Evolutionary conservation across 257 asterid species (phyloP).

Genomic region (Solanum habrochaites): DNA sequence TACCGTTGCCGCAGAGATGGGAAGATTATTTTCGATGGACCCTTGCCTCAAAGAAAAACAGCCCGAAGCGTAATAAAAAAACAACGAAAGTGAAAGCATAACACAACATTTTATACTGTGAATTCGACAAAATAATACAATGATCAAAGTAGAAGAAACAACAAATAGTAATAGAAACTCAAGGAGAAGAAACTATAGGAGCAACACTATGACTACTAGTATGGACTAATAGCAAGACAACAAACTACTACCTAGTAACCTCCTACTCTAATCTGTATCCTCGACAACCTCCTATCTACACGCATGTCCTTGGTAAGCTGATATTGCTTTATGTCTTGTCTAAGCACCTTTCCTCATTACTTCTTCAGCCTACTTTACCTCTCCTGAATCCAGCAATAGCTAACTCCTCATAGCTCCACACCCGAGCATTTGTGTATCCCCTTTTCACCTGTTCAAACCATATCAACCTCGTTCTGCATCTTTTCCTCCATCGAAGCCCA

Average conservation of each 20-base stretch:
- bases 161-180: not conserved
- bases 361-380: not conserved
- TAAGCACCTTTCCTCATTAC: not conserved
- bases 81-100: not conserved
- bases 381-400: not conserved
- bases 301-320: not conserved
- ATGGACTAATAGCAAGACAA: not conserved
- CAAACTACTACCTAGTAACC: not conserved
- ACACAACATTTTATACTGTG: not conserved
- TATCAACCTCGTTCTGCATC: not conserved
- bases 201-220: not conserved
- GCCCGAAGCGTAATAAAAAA: not conserved
- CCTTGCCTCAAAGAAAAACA: not conserved
- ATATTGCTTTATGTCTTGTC: not conserved
- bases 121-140: not conserved
- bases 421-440: not conserved
- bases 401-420: not conserved
- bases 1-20: not conserved
- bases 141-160: not conserved
- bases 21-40: not conserved
- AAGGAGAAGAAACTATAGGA: not conserved
- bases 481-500: not conserved
- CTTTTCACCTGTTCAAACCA: not conserved
- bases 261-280: not conserved
- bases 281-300: not conserved